phyloP scores from a whole-genome alignment of 257 asterid genomes.

The Handroanthus guayacan region DNA sequence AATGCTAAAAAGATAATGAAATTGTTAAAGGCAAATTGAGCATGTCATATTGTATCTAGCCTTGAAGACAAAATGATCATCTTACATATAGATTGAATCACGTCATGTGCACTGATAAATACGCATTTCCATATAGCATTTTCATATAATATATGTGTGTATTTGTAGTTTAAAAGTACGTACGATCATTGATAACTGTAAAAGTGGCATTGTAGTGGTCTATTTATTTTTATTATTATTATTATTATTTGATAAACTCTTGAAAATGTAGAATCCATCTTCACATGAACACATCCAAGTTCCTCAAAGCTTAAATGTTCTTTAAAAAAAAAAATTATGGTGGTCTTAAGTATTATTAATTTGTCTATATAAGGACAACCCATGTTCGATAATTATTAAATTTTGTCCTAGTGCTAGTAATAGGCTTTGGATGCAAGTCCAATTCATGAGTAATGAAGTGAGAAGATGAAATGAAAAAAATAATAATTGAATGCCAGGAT shows the following conservation, averaged over 20 bases:
- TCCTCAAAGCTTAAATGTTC: neutral
- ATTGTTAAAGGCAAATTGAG: neutral
- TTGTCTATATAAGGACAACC: constrained; percentile 1
- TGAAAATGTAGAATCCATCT: too few species aligned
- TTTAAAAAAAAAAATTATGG: neutral
- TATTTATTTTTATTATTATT: neutral
- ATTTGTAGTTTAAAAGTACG: too few species aligned
- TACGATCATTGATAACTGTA: constrained; percentile 7
- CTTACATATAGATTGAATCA: neutral
- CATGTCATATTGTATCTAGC: neutral
- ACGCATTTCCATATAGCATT: too few species aligned
- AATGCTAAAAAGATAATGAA: neutral
- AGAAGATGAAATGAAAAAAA: too few species aligned
- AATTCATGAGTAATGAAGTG: neutral
- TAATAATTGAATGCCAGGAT: neutral
- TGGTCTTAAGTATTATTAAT: neutral
- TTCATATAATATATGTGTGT: neutral
- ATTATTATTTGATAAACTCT: too few species aligned
- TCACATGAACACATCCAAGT: constrained; percentile 15
- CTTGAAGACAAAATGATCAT: constrained; percentile 28
- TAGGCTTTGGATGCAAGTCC: neutral
- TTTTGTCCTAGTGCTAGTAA: constrained; percentile 4
- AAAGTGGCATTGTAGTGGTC: neutral
- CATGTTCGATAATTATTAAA: constrained; percentile 28
- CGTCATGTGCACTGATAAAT: constrained; percentile 32